phyloP scores from a whole-genome alignment of 2,329 filamentous ascomycete species.

The Curvularia eragrostidis region DNA sequence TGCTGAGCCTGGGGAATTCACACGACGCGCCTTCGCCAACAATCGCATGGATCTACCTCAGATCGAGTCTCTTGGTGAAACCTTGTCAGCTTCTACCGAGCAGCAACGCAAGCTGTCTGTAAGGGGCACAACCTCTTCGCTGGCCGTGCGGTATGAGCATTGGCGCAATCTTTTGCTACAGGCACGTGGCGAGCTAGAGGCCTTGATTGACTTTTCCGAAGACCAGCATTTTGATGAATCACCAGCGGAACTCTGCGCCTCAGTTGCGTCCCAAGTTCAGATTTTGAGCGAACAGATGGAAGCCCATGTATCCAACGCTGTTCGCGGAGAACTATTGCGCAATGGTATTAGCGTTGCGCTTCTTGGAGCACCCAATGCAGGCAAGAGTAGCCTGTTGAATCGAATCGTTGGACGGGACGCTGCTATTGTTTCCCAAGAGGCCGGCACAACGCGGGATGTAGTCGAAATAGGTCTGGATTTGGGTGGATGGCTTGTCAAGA shows the following conservation, averaged over 20 bases:
- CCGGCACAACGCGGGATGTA: conserved; percentile 91
- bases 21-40: conserved; percentile 87
- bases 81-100: conserved; percentile 75
- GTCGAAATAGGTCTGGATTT: conserved; percentile 92
- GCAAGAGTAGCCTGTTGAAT: conserved; percentile 94
- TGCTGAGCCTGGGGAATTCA: conserved; percentile 95
- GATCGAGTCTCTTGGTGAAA: conserved; percentile 70
- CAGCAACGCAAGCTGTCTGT: conserved; percentile 90
- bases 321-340: conserved; percentile 81
- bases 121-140: conserved; percentile 71
- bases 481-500: conserved; percentile 86
- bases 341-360: conserved; percentile 86
- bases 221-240: conserved; percentile 97
- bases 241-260: conserved; percentile 71
- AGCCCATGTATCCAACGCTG: conserved; percentile 76
- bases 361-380: conserved; percentile 89
- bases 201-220: conserved; percentile 95
- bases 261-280: conserved; percentile 70
- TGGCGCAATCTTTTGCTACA: conserved; percentile 81
- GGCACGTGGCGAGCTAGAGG: conserved; percentile 90
- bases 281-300: conserved; percentile 68
- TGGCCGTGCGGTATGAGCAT: conserved; percentile 77
- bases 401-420: conserved; percentile 88
- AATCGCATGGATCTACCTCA: conserved; percentile 85
- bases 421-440: conserved; percentile 91